Percentiles rank a stretch among this genome's conserved stretches.
Conservation (phyloP, 345 rosid species). For the Fremontodendron californicum region DNA sequence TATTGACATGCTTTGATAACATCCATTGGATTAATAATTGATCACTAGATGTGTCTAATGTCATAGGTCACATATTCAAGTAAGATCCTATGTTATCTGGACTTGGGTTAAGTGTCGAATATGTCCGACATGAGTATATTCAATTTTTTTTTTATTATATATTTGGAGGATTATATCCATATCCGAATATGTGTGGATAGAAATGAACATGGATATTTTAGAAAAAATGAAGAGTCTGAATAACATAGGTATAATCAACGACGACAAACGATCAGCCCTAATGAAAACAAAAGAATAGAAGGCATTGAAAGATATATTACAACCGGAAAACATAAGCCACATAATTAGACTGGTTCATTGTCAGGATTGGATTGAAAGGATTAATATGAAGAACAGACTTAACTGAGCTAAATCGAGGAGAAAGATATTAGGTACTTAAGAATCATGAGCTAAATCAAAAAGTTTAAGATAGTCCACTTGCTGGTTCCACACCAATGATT, state of each 20-base stretch:
- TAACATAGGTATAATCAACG: too few species aligned
- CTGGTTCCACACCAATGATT: slow-evolving; percentile 4
- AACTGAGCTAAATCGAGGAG: not conserved
- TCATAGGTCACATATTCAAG: too few species aligned
- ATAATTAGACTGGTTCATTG: not conserved
- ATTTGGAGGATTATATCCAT: too few species aligned
- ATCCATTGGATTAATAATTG: not conserved
- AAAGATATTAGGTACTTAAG: not conserved
- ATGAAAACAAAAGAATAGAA: not conserved
- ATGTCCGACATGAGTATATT: too few species aligned
- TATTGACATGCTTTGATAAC: not conserved
- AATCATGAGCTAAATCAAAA: too few species aligned
- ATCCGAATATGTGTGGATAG: too few species aligned
- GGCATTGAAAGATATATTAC: not conserved
- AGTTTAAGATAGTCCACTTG: slow-evolving; percentile 1
- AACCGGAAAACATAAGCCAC: not conserved
- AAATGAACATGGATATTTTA: too few species aligned
- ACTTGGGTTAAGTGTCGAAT: too few species aligned
- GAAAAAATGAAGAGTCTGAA: too few species aligned
- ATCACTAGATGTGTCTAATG: not conserved
- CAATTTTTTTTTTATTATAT: too few species aligned
- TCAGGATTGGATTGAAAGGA: too few species aligned
- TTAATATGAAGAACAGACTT: not conserved
- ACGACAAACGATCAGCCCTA: not conserved
- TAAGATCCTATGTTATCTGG: too few species aligned